Evolutionary conservation across 495 filamentous ascomycete genomes (phyloP).

Genomic region (Aspergillus egyptiacus): DNA sequence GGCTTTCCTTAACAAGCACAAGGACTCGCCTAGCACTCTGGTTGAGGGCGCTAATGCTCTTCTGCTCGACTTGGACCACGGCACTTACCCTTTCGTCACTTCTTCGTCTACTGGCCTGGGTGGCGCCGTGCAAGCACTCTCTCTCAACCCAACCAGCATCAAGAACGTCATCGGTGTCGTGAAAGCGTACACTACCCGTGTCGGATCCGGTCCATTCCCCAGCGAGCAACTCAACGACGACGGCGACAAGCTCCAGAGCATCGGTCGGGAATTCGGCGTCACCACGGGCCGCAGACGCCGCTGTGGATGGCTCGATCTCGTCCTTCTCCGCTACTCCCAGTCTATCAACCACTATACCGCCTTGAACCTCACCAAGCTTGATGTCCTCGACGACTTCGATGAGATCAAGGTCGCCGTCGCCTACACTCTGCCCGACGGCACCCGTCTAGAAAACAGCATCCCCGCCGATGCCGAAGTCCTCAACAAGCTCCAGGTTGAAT

Average conservation of each 20-base stretch:
- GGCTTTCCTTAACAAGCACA: constrained; percentile 42
- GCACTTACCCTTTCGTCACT: constrained; percentile 83
- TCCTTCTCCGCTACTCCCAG: constrained; percentile 72
- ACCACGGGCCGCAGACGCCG: constrained; percentile 79
- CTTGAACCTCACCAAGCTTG: constrained; percentile 84
- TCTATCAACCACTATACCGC: constrained; percentile 67
- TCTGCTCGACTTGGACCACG: constrained; percentile 70
- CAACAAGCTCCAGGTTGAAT: constrained; percentile 54
- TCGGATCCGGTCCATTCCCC: constrained; percentile 78
- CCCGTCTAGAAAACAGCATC: constrained; percentile 51
- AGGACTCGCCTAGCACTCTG: constrained; percentile 59
- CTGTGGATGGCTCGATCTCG: constrained; percentile 87
- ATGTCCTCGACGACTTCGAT: constrained; percentile 77
- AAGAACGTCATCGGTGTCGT: constrained; percentile 74
- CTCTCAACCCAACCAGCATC: constrained; percentile 40
- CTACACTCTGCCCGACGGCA: constrained; percentile 56
- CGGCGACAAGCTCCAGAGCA: constrained; percentile 58
- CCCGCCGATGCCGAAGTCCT: constrained; percentile 63
- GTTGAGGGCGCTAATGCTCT: constrained; percentile 90
- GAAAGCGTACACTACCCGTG: constrained; percentile 74
- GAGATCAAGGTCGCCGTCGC: constrained; percentile 72
- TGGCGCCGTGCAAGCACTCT: constrained; percentile 69
- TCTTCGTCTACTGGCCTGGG: constrained; percentile 70
- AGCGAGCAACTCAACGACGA: constrained; percentile 66
- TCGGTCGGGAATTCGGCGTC: constrained; percentile 67